These are phyloP conservation scores for Schwanniomyces occidentalis DNA, from an alignment of 805 yeast genomes.

Conservation along the genomic window DNA sequence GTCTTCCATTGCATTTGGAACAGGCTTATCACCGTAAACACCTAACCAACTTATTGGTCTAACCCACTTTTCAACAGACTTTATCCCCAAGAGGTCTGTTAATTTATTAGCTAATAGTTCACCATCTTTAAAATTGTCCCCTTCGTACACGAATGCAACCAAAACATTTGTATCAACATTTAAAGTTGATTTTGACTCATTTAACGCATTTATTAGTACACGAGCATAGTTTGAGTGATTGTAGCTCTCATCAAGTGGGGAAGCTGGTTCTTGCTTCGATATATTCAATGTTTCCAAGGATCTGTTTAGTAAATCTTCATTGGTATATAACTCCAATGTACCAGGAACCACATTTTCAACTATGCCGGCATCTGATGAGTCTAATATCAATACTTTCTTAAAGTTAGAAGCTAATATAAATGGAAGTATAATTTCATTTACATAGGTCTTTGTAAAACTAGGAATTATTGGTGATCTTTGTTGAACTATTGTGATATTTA, in stretches of 20 bases:
- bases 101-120: constrained; percentile 45
- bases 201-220: constrained; percentile 6
- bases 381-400: constrained; percentile 53
- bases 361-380: constrained; percentile 71
- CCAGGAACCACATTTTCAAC: constrained; percentile 23
- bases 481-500: constrained; percentile 61
- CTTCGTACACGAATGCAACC: constrained; percentile 78
- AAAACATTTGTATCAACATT: constrained; percentile 34
- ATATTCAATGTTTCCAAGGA: constrained; percentile 31
- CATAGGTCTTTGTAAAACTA: constrained; percentile 51
- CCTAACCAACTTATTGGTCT: constrained; percentile 83
- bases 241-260: constrained; percentile 7
- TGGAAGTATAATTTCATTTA: constrained; percentile 50
- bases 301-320: constrained; percentile 30
- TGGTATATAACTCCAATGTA: constrained; percentile 24
- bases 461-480: constrained; percentile 86
- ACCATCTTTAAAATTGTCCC: constrained; percentile 83
- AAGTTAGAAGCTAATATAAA: constrained; percentile 45
- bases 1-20: constrained; percentile 69
- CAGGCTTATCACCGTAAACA: constrained; percentile 72
- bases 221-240: constrained; percentile 12
- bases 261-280: constrained; percentile 8
- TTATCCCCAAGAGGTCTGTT: constrained; percentile 19
- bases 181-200: constrained; percentile 2
- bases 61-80: constrained; percentile 31